Base-by-base conservation (phyloP, 225 moss, liverwort and hornwort genomes). In the Lunularia cruciata region DNA sequence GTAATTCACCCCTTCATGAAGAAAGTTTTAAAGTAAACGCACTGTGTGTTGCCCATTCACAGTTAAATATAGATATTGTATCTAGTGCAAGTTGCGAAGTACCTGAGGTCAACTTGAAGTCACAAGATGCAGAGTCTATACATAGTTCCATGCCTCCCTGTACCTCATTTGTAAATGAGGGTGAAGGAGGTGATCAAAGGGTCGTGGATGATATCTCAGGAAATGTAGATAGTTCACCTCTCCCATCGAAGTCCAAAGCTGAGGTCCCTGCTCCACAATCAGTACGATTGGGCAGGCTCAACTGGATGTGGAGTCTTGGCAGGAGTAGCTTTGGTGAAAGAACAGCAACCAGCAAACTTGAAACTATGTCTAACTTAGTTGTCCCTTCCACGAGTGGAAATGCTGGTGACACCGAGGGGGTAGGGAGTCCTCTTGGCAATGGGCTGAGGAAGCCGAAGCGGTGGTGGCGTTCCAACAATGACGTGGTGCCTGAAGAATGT, bases 401-500 rank as follows among this genome's bases (percentile, higher is more conserved):
- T 71, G 53, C 48, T 3, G 77, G 58, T 65, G 81, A 85, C 56
- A 42, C 65, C 26, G 79, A 85, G 3, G 47, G 65, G 22, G 47
- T 70, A 32, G 60, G 53, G 25, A 74, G 59, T 12, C 67, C 43
- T 23, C 66, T 64, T 63, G 73, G 62, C 22, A 48, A 45, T 63
- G 68, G 70, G 18, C 42, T 75, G 14, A 72, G 77, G 65, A 86
- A 68, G 71, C 73, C 78, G 67, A 85, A 76, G 62, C 72, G 83
- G 39, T 86, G 86, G 86, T 86, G 86, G 86, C 86, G 77, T 34
- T 72, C 77, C 34, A 79, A 77, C 25, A 74, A 15, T 73, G 86
- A 86, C 27, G 76, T 83, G 7, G 74, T 82, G 37, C 82, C 82
- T 54, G 82, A 78, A 43, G 77, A 78, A n/a, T 52, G 37, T 40